Evolutionary conservation across 1,139 yeast genomes (phyloP).

Genomic region (Candida mesenterica): DNA sequence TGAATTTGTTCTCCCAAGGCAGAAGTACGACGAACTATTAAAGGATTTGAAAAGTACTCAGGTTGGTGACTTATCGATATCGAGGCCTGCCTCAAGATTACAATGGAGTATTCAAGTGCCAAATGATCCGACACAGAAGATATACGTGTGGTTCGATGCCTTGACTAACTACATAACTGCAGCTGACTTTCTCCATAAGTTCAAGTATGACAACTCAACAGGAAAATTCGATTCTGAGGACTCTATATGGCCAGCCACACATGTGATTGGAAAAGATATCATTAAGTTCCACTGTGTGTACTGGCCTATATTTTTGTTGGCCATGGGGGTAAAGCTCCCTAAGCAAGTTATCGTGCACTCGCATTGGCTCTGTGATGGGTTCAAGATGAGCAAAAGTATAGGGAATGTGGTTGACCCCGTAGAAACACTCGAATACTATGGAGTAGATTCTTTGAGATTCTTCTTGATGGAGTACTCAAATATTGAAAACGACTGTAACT

Average conservation of each 20-base stretch:
- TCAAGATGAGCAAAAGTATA: conserved; percentile 88
- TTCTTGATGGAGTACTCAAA: conserved; percentile 76
- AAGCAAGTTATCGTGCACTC: conserved; percentile 81
- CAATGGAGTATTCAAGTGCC: conserved; percentile 95
- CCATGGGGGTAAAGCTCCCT: conserved; percentile 73
- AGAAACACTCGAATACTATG: conserved; percentile 56
- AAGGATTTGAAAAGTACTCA: conserved; percentile 50
- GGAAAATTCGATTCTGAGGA: conserved; percentile 10
- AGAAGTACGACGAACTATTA: conserved; percentile 55
- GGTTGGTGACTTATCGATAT: conserved; percentile 72
- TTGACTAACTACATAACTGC: conserved; percentile 80
- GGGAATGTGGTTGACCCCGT: conserved; percentile 97
- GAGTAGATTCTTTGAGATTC: conserved; percentile 72
- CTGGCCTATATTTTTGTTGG: conserved; percentile 93
- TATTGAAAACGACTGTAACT: conserved; percentile 76
- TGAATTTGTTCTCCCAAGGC: conserved; percentile 61
- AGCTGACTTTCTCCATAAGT: conserved; percentile 54
- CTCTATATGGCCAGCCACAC: conserved; percentile 63
- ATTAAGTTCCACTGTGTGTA: conserved; percentile 83
- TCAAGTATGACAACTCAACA: conserved; percentile 8
- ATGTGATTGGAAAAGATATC: conserved; percentile 90
- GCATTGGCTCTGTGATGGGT: conserved; percentile 90
- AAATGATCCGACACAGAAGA: conserved; percentile 67
- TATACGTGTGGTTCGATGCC: conserved; percentile 98
- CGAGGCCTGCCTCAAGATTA: conserved; percentile 75